Evolutionary conservation across 2,329 filamentous ascomycete genomes (phyloP).

Genomic region (Venturia nashicola): DNA sequence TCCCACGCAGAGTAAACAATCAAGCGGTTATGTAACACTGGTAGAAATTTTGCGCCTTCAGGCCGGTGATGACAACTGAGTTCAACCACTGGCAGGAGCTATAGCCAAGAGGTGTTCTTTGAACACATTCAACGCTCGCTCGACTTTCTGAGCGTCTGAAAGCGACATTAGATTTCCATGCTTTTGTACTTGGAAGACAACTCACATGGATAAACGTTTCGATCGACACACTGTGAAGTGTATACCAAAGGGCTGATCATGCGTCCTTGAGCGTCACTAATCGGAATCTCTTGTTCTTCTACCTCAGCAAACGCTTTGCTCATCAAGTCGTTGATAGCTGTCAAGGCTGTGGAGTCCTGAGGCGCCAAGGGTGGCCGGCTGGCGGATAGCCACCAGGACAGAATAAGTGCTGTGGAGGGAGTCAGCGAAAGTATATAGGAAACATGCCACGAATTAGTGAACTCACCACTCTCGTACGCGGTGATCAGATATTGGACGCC

Average conservation of each 20-base stretch:
- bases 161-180: background rate
- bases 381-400: background rate
- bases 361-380: background rate
- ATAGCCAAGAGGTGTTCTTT: background rate
- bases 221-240: background rate
- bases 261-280: background rate
- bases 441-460: no score
- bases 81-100: background rate
- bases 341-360: background rate
- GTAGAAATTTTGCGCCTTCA: no score
- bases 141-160: background rate
- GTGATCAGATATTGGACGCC: background rate
- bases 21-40: no score
- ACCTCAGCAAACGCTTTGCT: background rate
- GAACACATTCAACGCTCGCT: background rate
- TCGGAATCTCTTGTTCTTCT: background rate
- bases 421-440: background rate
- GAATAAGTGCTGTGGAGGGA: background rate
- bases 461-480: background rate
- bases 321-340: background rate
- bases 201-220: background rate
- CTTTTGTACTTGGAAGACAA: background rate
- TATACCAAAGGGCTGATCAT: constrained; percentile 2
- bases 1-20: no score
- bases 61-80: background rate